Base-by-base conservation (phyloP, 495 filamentous ascomycete species). In the Podospora australis region DNA sequence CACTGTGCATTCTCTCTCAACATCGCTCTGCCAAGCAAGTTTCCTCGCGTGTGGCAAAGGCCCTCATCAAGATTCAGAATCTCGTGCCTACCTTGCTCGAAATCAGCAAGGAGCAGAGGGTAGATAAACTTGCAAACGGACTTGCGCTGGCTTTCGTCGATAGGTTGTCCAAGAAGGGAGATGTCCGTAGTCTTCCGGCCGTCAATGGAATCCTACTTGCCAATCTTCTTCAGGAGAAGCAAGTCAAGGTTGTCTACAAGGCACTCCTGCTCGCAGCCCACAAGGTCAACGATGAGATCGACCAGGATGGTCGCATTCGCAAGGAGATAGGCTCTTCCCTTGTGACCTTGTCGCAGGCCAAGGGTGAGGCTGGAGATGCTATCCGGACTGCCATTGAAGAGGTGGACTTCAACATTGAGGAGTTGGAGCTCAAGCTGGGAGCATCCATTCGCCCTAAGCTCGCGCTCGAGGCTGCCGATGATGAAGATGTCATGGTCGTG, bases 1-100 rank as follows among this genome's bases (percentile, higher is more conserved):
- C 88, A 55, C 62, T 96, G 16, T 79, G 84, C 23, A 78, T 94
- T 24, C 64, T 97, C 21, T 83, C 89, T 2, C 82, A 96, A 54
- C 78, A 87, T 54, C 73, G 81, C 52, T 78, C 75, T 4, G 73
- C 71, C 17, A 87, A 82, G 62, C 76, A 82, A 28, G 66, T 95
- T 17, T 82, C 90, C 0, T 76, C 74, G 50, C 72, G 77, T 41
- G 80, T 90, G 13, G 78, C 83, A 44, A 85, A 79, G 61, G 78
- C 81, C 2, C 58, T 96, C 9, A 60, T 87, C 34, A 82, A 81
- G 29, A 57, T 87, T 39, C 75, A 78, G 2, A 69, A 80, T 28
- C 67, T 89, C 2, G 63, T 76, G 20, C 57, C 68, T 13, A 70
- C 77, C 9, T 64, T 96, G 2, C 51, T 76, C 5, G 74, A 82